Evolutionary conservation across 768 basidiomycete genomes (phyloP).

Genomic region (Lactifluus pinguis): DNA sequence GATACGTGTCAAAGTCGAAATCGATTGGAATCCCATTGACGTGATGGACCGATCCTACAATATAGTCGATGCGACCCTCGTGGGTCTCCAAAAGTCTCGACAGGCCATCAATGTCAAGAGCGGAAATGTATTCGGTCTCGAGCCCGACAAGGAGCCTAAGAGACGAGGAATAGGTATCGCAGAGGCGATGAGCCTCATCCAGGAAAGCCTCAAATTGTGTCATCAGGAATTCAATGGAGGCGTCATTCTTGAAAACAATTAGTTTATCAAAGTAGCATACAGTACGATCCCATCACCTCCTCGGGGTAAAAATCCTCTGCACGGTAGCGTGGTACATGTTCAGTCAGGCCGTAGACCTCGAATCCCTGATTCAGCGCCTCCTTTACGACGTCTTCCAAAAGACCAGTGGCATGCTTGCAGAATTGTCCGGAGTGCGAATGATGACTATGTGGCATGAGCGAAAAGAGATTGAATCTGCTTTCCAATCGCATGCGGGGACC

Average conservation of each 20-base stretch:
- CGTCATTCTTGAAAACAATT: slow-evolving; percentile 38
- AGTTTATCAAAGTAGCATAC: background rate
- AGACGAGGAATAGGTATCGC: slow-evolving; percentile 44
- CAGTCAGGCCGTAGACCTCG: slow-evolving; percentile 75
- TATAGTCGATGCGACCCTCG: slow-evolving; percentile 58
- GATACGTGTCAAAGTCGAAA: slow-evolving; percentile 70
- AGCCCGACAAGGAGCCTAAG: slow-evolving; percentile 81
- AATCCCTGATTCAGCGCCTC: slow-evolving; percentile 78
- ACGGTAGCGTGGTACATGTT: slow-evolving; percentile 89
- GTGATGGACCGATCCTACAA: slow-evolving; percentile 93
- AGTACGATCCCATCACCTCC: slow-evolving; percentile 50
- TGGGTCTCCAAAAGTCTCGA: slow-evolving; percentile 41
- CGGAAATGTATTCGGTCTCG: slow-evolving; percentile 86
- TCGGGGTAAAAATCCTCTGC: slow-evolving; percentile 83
- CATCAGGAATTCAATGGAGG: slow-evolving; percentile 43
- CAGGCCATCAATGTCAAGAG: slow-evolving; percentile 52
- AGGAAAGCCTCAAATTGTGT: slow-evolving; percentile 69
- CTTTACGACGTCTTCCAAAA: slow-evolving; percentile 69
- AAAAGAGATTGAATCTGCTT: background rate
- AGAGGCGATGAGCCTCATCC: slow-evolving; percentile 70
- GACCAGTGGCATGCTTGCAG: slow-evolving; percentile 81
- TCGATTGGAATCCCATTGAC: slow-evolving; percentile 86
- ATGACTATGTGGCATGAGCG: slow-evolving; percentile 58
- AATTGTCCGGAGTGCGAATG: slow-evolving; percentile 93
- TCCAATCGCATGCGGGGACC: background rate